Base-by-base conservation (phyloP, 2,329 filamentous ascomycete species). In the Beauveria sp. region DNA sequence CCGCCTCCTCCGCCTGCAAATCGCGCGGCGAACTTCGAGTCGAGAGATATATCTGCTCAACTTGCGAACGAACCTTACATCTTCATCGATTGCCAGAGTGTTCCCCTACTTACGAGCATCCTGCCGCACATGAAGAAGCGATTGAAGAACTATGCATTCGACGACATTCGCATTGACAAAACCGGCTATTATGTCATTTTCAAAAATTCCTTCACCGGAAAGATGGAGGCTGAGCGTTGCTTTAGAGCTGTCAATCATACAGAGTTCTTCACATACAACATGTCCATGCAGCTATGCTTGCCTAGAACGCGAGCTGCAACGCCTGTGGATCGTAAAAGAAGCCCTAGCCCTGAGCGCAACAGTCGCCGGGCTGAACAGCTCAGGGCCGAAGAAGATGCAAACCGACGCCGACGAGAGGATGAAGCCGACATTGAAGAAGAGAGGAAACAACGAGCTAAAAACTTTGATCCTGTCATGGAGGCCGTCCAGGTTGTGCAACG, bases 131-230 rank as follows among this genome's bases (percentile, higher is more conserved):
- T 99, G 77, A 91, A 91, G 76, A 96, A 93, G 74, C 85, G 93
- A 56, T 79, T 98, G 59, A 95, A 93, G 73, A 86, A 87, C 56
- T 96, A 90, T 71, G 81, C 85, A 63, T 91, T 93, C 75, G 86
- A 90, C 65, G 87, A 92, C 55, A 88, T 99, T 57, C 85, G 91
- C 40, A 86, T 90, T 63, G 95, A 99, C 72, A 85, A 85, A 62
- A 88, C 86, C 0, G 95, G 95, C 0, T 99, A 97, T 73, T 98
- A 91, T 71, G 86, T 98, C 58, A 80, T 92, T n/a, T 99, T 99
- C 69, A 85, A 90, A 56, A 88, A 93, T 68, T 90, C 86, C 1
- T 83, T 84, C 60, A 79, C 82, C 9, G 93, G 93, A 3, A 87
- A 92, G 68, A 81, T 87, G 60, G 92, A 97, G 74, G 88, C 91